phyloP scores from a whole-genome alignment of 208 protist species.

The Herpetomonas muscarum region DNA sequence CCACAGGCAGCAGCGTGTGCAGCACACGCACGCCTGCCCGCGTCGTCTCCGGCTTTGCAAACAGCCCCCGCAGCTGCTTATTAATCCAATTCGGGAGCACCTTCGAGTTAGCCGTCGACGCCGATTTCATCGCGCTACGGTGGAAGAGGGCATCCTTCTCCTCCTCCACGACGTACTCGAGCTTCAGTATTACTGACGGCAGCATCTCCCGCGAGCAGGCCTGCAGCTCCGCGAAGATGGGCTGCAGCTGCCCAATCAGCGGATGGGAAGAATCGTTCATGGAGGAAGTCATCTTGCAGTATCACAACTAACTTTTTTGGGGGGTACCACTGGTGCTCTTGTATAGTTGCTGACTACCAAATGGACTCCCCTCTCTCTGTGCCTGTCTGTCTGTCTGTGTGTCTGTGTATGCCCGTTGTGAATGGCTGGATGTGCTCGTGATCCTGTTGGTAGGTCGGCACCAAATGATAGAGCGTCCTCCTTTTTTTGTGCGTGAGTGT shows the following conservation, averaged over 20 bases:
- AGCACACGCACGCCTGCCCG: slow-evolving; percentile 63
- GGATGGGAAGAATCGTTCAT: slow-evolving; percentile 43
- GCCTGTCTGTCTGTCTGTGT: no score
- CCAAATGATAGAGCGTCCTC: no score
- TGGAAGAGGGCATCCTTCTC: slow-evolving; percentile 81
- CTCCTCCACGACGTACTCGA: slow-evolving; percentile 86
- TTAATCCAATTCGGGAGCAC: slow-evolving; percentile 70
- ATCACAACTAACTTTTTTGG: slow-evolving; percentile 5
- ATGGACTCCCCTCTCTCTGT: no score
- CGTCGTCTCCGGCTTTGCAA: slow-evolving; percentile 53
- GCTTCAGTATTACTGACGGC: slow-evolving; percentile 67
- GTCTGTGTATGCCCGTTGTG: no score
- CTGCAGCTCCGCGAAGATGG: slow-evolving; percentile 69
- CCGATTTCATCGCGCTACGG: slow-evolving; percentile 45
- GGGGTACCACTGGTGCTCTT: no score
- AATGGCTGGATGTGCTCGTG: no score
- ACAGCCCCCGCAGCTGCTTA: slow-evolving; percentile 63
- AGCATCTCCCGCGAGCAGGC: slow-evolving; percentile 23
- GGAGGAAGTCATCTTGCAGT: slow-evolving; percentile 11
- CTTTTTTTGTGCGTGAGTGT: background rate
- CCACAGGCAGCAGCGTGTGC: slow-evolving; percentile 58
- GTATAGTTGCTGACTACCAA: no score
- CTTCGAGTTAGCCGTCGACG: slow-evolving; percentile 31
- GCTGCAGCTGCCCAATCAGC: slow-evolving; percentile 79
- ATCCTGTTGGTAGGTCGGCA: no score